These are phyloP conservation scores for Penicillium sp. DNA, from an alignment of 2,329 filamentous ascomycete species.

Conservation along the genomic window DNA sequence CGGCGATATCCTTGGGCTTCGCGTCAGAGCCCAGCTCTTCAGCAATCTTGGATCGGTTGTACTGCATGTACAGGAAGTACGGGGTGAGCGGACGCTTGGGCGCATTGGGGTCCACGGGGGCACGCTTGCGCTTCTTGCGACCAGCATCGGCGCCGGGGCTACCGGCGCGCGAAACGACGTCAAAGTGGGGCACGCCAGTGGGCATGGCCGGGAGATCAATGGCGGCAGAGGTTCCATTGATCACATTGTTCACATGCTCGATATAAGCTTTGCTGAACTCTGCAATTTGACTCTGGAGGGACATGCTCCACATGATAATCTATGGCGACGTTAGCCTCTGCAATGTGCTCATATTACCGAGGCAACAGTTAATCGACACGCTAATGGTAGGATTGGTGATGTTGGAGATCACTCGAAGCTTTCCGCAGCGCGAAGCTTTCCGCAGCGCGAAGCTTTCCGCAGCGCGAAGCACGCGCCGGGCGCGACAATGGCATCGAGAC, in stretches of 20 bases:
- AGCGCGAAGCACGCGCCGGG: background rate
- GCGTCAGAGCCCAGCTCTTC: conserved; percentile 68
- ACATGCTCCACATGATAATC: conserved; percentile 72
- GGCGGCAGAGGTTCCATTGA: conserved; percentile 56
- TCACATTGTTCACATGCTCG: conserved; percentile 77
- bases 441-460: background rate
- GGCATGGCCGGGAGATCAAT: conserved; percentile 48
- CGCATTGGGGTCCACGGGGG: conserved; percentile 81
- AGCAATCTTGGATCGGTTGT: conserved; percentile 76
- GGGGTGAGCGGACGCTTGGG: conserved; percentile 91
- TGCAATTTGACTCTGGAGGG: conserved; percentile 72
- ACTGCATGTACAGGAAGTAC: conserved; percentile 92
- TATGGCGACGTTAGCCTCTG: conserved; percentile 38
- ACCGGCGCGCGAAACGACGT: conserved; percentile 40
- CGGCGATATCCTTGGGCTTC: conserved; percentile 79
- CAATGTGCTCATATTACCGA: background rate
- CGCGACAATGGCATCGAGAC: background rate
- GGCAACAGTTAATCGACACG: background rate
- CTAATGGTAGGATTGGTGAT: background rate
- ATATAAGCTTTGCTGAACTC: conserved; percentile 78
- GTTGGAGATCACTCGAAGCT: background rate
- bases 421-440: background rate
- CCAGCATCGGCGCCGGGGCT: conserved; percentile 46
- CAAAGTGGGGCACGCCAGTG: conserved; percentile 29
- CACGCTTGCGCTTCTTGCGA: conserved; percentile 88